A percentile compares a stretch with the other conserved stretches of the same genome.
phyloP scores from a whole-genome alignment of 208 protist species.

The Trichomonas tenax region DNA sequence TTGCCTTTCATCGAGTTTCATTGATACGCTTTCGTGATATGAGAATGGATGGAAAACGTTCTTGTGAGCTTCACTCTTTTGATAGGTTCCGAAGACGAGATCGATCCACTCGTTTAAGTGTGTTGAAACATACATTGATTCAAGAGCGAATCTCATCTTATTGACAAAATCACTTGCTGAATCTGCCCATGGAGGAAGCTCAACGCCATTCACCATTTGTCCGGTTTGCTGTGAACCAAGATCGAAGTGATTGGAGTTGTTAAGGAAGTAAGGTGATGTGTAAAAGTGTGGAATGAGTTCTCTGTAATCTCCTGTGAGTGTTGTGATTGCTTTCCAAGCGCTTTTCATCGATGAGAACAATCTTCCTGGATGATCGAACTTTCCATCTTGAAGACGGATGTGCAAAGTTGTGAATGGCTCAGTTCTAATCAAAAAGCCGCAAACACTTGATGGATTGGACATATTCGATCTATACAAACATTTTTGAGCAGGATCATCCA shows the following conservation, averaged over 20 bases:
- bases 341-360: slow-evolving; percentile 36
- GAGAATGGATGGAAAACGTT: background rate
- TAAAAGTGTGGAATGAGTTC: slow-evolving; percentile 21
- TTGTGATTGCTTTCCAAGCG: background rate
- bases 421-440: slow-evolving; percentile 44
- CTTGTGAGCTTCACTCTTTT: background rate
- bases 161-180: background rate
- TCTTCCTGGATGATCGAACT: slow-evolving; percentile 45
- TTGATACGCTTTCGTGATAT: background rate
- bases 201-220: background rate
- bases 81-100: background rate
- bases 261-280: background rate
- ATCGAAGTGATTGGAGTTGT: background rate
- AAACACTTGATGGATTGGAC: slow-evolving; percentile 32
- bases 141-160: background rate
- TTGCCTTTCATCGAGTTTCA: background rate
- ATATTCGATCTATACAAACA: slow-evolving; percentile 46
- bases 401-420: slow-evolving; percentile 40
- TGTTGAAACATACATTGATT: background rate
- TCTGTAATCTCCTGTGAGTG: background rate
- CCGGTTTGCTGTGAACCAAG: background rate
- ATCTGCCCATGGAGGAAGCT: background rate
- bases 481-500: background rate
- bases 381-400: slow-evolving; percentile 41
- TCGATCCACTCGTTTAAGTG: slow-evolving; percentile 19